phyloP scores from a whole-genome alignment of 805 yeast genomes.

The Millerago galiae region DNA sequence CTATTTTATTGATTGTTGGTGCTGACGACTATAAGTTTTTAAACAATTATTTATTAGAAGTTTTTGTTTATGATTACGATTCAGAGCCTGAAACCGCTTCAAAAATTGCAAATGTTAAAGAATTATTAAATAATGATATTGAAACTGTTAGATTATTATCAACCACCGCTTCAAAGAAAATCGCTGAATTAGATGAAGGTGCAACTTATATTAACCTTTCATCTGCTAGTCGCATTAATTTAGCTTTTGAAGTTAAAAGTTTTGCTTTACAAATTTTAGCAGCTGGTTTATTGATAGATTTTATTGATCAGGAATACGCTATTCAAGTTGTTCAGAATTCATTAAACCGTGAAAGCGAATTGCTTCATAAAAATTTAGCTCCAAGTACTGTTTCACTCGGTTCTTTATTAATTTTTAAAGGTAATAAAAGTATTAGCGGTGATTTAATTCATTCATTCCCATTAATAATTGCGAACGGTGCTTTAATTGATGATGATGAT shows the following conservation, averaged over 20 bases:
- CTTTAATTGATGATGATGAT: constrained; percentile 43
- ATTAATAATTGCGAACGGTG: constrained; percentile 35
- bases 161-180: constrained; percentile 17
- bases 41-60: constrained; percentile 22
- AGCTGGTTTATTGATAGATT: constrained; percentile 43
- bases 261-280: constrained; percentile 55
- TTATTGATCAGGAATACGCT: constrained; percentile 37
- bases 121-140: constrained; percentile 12
- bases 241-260: constrained; percentile 50
- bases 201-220: constrained; percentile 49
- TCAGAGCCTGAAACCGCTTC: constrained; percentile 20
- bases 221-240: constrained; percentile 38
- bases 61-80: constrained; percentile 23
- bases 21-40: not conserved
- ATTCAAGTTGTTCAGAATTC: constrained; percentile 42
- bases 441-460: constrained; percentile 39
- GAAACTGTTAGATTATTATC: constrained; percentile 13
- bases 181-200: constrained; percentile 44
- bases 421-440: constrained; percentile 26
- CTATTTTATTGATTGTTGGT: constrained; percentile 7
- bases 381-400: constrained; percentile 49
- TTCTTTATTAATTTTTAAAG: constrained; percentile 39
- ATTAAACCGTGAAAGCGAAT: constrained; percentile 45
- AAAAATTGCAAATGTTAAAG: constrained; percentile 14
- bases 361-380: constrained; percentile 47